These are phyloP conservation scores for Sphaerobolus stellatus DNA, from an alignment of 1,284 basidiomycete genomes.

Conservation along the genomic window DNA sequence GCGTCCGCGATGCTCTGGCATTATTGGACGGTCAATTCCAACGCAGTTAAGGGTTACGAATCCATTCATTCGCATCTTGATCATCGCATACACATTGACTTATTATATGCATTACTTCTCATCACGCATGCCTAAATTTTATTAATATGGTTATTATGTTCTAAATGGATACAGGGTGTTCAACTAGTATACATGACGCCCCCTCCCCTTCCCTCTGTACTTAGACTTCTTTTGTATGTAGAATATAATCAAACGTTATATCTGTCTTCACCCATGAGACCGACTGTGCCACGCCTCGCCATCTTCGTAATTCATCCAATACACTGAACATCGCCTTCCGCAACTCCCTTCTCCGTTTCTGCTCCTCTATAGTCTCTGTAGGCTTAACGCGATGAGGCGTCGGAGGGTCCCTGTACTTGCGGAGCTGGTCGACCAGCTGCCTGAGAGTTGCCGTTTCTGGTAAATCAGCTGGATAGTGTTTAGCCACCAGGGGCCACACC, in stretches of 20 bases:
- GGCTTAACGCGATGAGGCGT: neutral
- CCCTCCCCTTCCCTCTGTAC: neutral
- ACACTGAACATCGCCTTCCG: neutral
- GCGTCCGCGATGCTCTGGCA: conserved; percentile 75
- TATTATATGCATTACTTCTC: neutral
- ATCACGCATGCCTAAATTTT: too few species aligned
- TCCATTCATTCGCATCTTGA: neutral
- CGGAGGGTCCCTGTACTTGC: conserved; percentile 31
- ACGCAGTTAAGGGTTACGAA: conserved; percentile 14
- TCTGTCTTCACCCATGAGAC: conserved; percentile 7
- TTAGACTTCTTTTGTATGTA: conserved; percentile 9
- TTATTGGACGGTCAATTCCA: conserved; percentile 73
- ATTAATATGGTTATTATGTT: too few species aligned
- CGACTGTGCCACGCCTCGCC: conserved; percentile 4
- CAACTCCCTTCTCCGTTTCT: neutral
- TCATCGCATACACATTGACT: neutral
- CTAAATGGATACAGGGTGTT: too few species aligned
- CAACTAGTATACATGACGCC: too few species aligned
- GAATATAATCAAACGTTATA: conserved; percentile 4
- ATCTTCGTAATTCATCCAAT: neutral
- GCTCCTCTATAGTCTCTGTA: neutral
- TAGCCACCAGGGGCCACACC: conserved; percentile 64
- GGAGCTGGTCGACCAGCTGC: conserved; percentile 45
- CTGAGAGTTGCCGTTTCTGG: conserved; percentile 42
- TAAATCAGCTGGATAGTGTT: conserved; percentile 56